Evolutionary conservation across 768 basidiomycete genomes (phyloP).

Genomic region (Suillus subalutaceus): DNA sequence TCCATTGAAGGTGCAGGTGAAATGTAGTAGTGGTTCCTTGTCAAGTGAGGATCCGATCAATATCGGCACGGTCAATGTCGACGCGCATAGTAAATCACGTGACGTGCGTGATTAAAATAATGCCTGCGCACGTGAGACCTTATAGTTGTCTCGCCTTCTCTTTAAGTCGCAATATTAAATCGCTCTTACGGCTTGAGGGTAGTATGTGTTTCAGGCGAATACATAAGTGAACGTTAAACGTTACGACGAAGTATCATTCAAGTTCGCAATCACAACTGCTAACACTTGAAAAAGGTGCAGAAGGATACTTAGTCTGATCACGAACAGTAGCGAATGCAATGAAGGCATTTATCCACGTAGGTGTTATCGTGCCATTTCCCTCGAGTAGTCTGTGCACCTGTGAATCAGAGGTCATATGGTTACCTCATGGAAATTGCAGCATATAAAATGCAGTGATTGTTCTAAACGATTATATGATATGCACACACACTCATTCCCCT

Average conservation of each 20-base stretch:
- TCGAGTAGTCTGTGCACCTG: not conserved
- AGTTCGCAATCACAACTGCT: not conserved
- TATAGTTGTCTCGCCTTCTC: no score
- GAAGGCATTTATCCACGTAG: not conserved
- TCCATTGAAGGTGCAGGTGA: constrained; percentile 9
- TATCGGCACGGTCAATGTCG: not conserved
- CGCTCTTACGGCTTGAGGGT: no score
- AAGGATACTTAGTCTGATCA: not conserved
- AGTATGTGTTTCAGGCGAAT: no score
- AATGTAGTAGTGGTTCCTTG: constrained; percentile 6
- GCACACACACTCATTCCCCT: not conserved
- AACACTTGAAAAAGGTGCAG: not conserved
- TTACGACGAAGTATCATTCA: not conserved
- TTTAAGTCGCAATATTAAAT: no score
- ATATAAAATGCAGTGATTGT: not conserved
- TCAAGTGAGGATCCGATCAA: not conserved
- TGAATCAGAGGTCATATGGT: not conserved
- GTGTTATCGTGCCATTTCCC: not conserved
- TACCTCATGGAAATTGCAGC: not conserved
- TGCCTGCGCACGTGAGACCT: no score
- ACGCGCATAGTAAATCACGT: constrained; percentile 20
- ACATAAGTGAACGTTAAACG: not conserved
- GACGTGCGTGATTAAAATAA: constrained; percentile 9
- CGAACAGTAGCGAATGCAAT: not conserved
- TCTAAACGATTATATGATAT: not conserved